Evolutionary conservation across 257 asterid genomes (phyloP), one percentile per base, ranked within the genome.

Genomic region (Nicotiana attenuata): DNA sequence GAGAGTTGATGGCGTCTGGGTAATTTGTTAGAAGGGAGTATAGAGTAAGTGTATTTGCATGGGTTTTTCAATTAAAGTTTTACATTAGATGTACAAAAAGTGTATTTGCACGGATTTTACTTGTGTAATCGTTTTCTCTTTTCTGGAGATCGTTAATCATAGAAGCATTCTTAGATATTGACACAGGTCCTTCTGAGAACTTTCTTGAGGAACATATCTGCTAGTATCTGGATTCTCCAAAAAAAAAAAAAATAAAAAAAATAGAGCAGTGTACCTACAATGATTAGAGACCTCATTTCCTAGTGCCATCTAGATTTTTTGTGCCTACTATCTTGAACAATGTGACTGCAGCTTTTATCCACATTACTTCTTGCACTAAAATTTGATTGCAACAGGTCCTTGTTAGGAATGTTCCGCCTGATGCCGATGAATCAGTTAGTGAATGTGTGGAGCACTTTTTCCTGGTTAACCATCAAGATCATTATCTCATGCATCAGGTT

Each of bases 391-490:
- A 77, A 16, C 88, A 96, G 99, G 98, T 94, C 82, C 98, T 96
- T 85, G 97, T 92, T 15, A 90, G 90, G 85, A 94, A 94, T 80
- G 95, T 93, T 83, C 99, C 98, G 55, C 93, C 97, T 7, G 99
- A 96, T 53, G 84, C 88, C 11, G 97, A 96, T 87, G 98, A 96
- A 89, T 88, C 98, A 50, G 91, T 91, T 78, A 87, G 91, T 63
- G 97, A 96, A 88, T 81, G 82, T 2, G 97, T 96, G 81, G 98
- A 96, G 90, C 99, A 96, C 85, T 96, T 96, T 87, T 96, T 96
- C 90, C 89, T 96, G 84, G 99, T 96, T 91, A 96, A 96, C 89
- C 98, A 94, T 91, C 93, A 97, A 16, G 95, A 94, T 83, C 91
- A 92, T 80, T 96, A 94, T 87, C 97, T 94, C 45, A 90, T 91